A percentile compares a stretch with the other conserved stretches of the same genome.
Conservation (phyloP, 768 basidiomycete species). For the Lentinula sp. region DNA sequence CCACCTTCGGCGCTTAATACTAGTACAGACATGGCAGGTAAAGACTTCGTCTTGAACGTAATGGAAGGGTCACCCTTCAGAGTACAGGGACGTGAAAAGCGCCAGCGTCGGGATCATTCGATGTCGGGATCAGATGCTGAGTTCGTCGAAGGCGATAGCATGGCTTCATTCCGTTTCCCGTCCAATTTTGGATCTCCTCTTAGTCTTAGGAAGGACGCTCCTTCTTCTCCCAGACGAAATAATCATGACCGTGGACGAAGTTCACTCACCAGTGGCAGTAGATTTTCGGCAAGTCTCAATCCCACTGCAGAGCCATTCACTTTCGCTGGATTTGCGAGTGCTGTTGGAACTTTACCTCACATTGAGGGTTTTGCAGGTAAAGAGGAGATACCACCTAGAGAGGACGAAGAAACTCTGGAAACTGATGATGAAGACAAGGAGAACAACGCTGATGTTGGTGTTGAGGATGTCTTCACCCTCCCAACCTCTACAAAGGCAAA, state of each 20-base stretch:
- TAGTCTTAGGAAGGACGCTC: conserved; percentile 25
- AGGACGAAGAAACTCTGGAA: conserved; percentile 12
- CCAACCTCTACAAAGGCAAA: conserved; percentile 29
- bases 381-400: conserved; percentile 5
- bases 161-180: conserved; percentile 78
- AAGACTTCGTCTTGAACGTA: not conserved
- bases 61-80: conserved; percentile 34
- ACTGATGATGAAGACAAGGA: conserved; percentile 13
- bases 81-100: conserved; percentile 76
- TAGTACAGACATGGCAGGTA: not conserved
- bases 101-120: conserved; percentile 52
- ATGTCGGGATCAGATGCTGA: conserved; percentile 14
- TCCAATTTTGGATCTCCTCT: conserved; percentile 42
- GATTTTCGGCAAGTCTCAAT: conserved; percentile 22
- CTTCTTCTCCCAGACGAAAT: conserved; percentile 1
- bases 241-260: conserved; percentile 12
- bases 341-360: conserved; percentile 13
- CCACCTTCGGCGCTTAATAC: conserved; percentile 15
- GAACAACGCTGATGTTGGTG: conserved; percentile 4
- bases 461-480: conserved; percentile 2
- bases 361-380: conserved; percentile 11
- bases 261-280: conserved; percentile 11
- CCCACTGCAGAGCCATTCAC: conserved; percentile 55
- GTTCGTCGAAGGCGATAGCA: conserved; percentile 51
- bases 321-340: conserved; percentile 54